Evolutionary conservation across 257 asterid genomes (phyloP).

Genomic region (Solanum chmielewskii): DNA sequence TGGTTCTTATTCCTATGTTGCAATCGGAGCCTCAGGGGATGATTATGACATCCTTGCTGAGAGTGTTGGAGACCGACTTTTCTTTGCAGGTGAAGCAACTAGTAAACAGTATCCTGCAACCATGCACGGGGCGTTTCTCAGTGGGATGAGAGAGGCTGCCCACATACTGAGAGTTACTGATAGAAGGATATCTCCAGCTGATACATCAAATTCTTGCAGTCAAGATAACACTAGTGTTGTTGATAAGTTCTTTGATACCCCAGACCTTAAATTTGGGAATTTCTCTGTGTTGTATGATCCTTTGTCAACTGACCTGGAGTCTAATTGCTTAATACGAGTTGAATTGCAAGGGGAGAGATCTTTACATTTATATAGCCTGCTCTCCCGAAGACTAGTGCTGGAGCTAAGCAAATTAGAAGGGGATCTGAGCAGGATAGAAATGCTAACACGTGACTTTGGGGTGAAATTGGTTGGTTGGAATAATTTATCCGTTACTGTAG

Average conservation of each 20-base stretch:
- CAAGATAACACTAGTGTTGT: conserved; percentile 22
- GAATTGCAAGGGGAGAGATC: conserved; percentile 27
- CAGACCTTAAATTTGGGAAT: conserved; percentile 62
- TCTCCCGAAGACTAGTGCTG: conserved; percentile 42
- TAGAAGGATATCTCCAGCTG: conserved; percentile 19
- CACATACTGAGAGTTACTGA: conserved; percentile 62
- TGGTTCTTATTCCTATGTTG: conserved; percentile 93
- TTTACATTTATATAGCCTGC: conserved; percentile 46
- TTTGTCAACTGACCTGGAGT: conserved; percentile 30
- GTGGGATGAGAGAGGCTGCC: conserved; percentile 99
- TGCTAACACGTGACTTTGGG: conserved; percentile 32
- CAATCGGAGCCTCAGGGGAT: conserved; percentile 93
- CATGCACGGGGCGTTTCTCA: conserved; percentile 96
- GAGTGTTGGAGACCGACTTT: conserved; percentile 59
- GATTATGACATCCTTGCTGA: conserved; percentile 93
- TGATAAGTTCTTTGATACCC: conserved; percentile 43
- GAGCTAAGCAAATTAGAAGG: conserved; percentile 54
- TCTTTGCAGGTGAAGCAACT: conserved; percentile 99
- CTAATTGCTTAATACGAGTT: conserved; percentile 47
- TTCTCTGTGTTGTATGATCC: conserved; percentile 58
- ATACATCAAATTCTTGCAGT: conserved; percentile 10
- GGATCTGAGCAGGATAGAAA: conserved; percentile 52
- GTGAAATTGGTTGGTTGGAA: conserved; percentile 52
- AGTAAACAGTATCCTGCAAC: conserved; percentile 93
- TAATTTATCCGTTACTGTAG: conserved; percentile 37